Evolutionary conservation across 2,329 filamentous ascomycete genomes (phyloP).

Genomic region (Penicillium paneum): DNA sequence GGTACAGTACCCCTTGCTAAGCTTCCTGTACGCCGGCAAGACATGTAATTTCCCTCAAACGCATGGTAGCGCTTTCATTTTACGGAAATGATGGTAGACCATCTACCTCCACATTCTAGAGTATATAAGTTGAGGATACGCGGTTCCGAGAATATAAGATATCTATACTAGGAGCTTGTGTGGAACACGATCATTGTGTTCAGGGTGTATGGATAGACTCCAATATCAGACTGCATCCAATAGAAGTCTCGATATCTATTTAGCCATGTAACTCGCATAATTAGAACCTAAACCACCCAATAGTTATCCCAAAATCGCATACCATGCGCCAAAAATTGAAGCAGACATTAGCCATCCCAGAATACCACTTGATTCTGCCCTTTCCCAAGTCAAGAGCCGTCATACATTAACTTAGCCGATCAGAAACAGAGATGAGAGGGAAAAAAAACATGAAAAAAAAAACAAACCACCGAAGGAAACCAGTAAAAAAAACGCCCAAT

Average conservation of each 20-base stretch:
- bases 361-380: neutral
- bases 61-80: neutral
- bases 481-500: neutral
- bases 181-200: neutral
- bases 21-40: conserved; percentile 6
- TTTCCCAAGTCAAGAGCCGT: neutral
- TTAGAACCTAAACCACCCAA: neutral
- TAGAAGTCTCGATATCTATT: neutral
- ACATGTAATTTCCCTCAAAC: neutral
- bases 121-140: neutral
- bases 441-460: neutral
- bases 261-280: neutral
- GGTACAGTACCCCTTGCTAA: neutral
- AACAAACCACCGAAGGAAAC: neutral
- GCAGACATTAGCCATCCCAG: conserved; percentile 8
- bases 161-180: neutral
- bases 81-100: neutral
- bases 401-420: neutral
- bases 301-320: neutral
- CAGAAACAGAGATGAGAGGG: neutral
- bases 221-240: neutral
- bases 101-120: neutral
- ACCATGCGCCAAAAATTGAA: neutral
- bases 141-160: neutral
- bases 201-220: neutral